These are phyloP conservation scores for Aspergillus asperescens DNA, from an alignment of 495 filamentous ascomycete genomes.

Conservation along the genomic window DNA sequence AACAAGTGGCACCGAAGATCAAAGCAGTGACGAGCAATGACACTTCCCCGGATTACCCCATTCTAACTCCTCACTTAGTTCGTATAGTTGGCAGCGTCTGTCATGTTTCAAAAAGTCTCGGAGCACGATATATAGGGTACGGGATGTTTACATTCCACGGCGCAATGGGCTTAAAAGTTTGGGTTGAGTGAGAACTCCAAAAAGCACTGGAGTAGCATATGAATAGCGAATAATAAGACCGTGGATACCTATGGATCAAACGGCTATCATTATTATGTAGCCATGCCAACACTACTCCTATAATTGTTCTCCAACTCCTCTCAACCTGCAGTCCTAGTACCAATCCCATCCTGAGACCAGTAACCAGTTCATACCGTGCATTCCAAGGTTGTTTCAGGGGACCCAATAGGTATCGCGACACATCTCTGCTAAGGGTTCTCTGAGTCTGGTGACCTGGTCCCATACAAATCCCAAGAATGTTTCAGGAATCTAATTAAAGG, in stretches of 20 bases:
- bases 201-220: not conserved
- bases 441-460: no score
- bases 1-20: conserved; percentile 39
- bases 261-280: not conserved
- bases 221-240: not conserved
- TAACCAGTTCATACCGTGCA: not conserved
- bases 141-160: conserved; percentile 3
- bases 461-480: not conserved
- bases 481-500: not conserved
- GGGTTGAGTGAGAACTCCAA: not conserved
- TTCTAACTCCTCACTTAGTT: not conserved
- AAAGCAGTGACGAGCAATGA: conserved; percentile 32
- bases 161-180: conserved; percentile 1
- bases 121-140: not conserved
- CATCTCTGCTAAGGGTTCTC: not conserved
- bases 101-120: not conserved
- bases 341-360: not conserved
- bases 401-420: no score
- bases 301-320: not conserved
- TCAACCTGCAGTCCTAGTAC: not conserved
- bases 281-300: not conserved
- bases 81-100: not conserved
- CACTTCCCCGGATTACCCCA: no score
- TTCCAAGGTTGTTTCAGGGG: not conserved
- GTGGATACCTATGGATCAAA: no score